Evolutionary conservation across 176 grass and related monocot genomes (phyloP).

Genomic region (Oropetium thomaeum): DNA sequence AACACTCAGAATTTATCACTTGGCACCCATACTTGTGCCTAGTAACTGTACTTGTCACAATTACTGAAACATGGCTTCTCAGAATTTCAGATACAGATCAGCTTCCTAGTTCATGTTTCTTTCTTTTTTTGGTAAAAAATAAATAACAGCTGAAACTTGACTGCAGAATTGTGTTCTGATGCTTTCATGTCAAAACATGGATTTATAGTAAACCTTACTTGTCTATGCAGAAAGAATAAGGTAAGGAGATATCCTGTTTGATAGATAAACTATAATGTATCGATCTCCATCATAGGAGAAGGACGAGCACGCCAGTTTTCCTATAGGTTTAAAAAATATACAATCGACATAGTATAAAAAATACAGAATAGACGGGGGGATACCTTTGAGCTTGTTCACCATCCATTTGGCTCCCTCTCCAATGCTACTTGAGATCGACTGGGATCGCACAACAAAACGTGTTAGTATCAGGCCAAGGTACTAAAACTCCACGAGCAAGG

Average conservation of each 20-base stretch:
- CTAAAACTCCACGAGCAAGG: neutral
- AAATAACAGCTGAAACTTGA: neutral
- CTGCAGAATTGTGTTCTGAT: neutral
- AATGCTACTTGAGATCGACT: slow-evolving; percentile 91
- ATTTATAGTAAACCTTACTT: neutral
- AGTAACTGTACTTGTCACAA: neutral
- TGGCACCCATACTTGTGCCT: neutral
- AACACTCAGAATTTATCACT: neutral
- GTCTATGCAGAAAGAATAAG: neutral
- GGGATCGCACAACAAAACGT: slow-evolving; percentile 27
- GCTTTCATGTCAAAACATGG: neutral
- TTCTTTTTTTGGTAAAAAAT: neutral
- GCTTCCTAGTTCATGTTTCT: no score
- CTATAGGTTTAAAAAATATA: slow-evolving; percentile 18
- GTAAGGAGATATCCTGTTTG: neutral
- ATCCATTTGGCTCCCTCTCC: slow-evolving; percentile 94
- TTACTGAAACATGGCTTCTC: neutral
- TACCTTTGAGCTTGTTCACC: slow-evolving; percentile 99
- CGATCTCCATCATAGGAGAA: neutral
- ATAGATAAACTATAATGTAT: neutral
- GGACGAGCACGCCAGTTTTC: neutral
- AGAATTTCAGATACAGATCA: slow-evolving; percentile 13
- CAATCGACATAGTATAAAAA: neutral
- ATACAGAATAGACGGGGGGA: neutral
- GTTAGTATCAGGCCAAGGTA: slow-evolving; percentile 32